Base-by-base conservation (phyloP, 225 moss, liverwort and hornwort genomes). In the Pseudoscleropodium purum region DNA sequence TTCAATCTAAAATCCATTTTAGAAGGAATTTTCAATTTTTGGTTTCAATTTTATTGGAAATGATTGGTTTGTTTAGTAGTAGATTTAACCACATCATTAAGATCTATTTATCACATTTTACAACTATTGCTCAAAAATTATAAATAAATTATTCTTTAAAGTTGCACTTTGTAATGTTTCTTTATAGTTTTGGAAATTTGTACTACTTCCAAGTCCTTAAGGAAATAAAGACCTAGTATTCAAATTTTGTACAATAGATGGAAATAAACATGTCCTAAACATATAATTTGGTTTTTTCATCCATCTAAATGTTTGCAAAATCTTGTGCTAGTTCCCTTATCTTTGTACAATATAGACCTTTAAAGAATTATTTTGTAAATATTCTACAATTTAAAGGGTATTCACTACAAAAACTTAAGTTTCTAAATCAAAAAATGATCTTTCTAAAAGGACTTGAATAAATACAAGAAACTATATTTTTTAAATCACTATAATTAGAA, bases 271-370 rank as follows among this genome's bases (percentile, higher is more conserved):
- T 13, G 1, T 41, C 7, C 10, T 6, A 16, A 43, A 7, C 1
- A 15, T 7, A 41, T 4, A 41, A 3, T 41, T 72, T 43, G 27
- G 9, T 15, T 72, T 72, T 72, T 73, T 43, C 6, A 73, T 3
- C 10, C 3, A 45, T 16, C 14, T 14, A 52, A 52, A 52, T 52
- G 13, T 52, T 52, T 52, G 15, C 14, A 15, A 15, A 52, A 52
- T 52, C 52, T 14, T 15, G 4, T 52, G 10, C 29, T 30, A 30
- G 0, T 74, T 45, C 17, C 17, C 0, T 43, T 73, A 41, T 14
- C 43, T 16, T 25, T 73, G 4, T 43, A 9, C 1, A 0, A 0
- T 27, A 4, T 17, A 43, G 5, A 8, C 9, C 15, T 41, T 41
- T 0, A 73, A 0, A 18, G 5, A 18, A 18, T 30, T 45, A 2